Evolutionary conservation across 2,329 filamentous ascomycete species (phyloP).

Genomic region (Talaromyces albobiverticillius): DNA sequence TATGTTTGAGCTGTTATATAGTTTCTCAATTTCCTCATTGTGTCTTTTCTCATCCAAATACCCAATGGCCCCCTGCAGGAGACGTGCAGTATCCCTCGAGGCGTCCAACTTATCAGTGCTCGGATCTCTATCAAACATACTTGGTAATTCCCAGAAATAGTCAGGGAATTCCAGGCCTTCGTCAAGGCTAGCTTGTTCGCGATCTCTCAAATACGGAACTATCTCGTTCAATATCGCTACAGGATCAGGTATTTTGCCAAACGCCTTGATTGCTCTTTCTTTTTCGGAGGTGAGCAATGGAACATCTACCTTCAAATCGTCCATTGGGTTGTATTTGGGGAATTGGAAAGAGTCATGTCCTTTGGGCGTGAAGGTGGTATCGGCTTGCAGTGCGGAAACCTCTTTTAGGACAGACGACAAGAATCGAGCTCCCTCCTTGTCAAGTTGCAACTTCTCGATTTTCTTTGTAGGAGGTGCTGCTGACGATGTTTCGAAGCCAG

Average conservation of each 20-base stretch:
- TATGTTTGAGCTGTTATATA: slow-evolving; percentile 20
- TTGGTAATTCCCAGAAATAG: slow-evolving; percentile 29
- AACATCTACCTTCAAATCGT: slow-evolving; percentile 5
- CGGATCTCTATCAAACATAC: slow-evolving; percentile 17
- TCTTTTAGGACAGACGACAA: slow-evolving; percentile 29
- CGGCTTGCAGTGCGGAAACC: slow-evolving; percentile 5
- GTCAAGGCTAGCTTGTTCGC: slow-evolving; percentile 38
- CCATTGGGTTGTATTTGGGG: not conserved
- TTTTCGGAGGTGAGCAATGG: not conserved
- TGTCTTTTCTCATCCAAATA: slow-evolving; percentile 20
- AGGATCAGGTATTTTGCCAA: not conserved
- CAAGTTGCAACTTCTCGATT: slow-evolving; percentile 34
- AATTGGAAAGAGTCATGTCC: slow-evolving; percentile 19
- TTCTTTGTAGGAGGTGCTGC: slow-evolving; percentile 12
- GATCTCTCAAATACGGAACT: slow-evolving; percentile 16
- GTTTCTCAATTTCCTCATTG: slow-evolving; percentile 20
- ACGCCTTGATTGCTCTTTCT: not conserved
- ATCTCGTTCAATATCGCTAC: slow-evolving; percentile 15
- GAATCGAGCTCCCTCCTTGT: slow-evolving; percentile 26
- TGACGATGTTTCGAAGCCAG: slow-evolving; percentile 12
- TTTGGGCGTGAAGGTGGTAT: slow-evolving; percentile 7
- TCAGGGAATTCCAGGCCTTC: slow-evolving; percentile 43
- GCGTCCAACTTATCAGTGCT: slow-evolving; percentile 27
- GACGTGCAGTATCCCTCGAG: slow-evolving; percentile 19
- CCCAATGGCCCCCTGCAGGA: slow-evolving; percentile 28